Percentiles rank a stretch among this genome's conserved stretches.
Evolutionary conservation across 495 filamentous ascomycete species (phyloP).

Genomic region (Pseudoneurospora amorphoporcata): DNA sequence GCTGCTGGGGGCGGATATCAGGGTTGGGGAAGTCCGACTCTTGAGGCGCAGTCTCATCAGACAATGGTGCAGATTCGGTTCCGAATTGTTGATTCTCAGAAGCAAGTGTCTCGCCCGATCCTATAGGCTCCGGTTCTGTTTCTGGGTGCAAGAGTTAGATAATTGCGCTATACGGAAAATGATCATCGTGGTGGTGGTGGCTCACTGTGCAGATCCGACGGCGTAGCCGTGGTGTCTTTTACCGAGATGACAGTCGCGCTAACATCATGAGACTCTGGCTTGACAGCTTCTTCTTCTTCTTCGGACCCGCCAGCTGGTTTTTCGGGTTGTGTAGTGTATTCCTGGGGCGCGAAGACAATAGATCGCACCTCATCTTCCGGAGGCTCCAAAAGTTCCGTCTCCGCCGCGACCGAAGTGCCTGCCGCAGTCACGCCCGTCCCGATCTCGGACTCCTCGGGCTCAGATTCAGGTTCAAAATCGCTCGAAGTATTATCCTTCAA

Average conservation of each 20-base stretch:
- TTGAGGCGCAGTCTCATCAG: constrained; percentile 1
- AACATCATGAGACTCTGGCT: not conserved
- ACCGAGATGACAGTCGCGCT: not conserved
- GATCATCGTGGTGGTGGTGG: constrained; percentile 1
- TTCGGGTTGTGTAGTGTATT: not conserved
- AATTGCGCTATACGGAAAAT: not conserved
- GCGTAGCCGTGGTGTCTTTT: not conserved
- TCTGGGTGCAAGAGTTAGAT: not conserved
- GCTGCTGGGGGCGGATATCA: constrained; percentile 8
- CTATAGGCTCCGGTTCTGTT: not conserved
- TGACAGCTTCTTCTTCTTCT: not conserved
- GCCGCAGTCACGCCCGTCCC: not conserved
- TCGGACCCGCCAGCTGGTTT: not conserved
- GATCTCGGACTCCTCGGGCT: constrained; percentile 14
- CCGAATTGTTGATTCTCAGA: constrained; percentile 5
- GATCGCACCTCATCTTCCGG: not conserved
- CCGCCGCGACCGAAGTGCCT: not conserved
- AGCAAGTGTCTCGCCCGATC: not conserved
- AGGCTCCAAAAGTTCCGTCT: not conserved
- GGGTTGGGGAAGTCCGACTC: constrained; percentile 15
- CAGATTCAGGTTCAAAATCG: constrained; percentile 3
- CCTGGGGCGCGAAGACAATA: not conserved
- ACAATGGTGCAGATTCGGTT: constrained; percentile 6
- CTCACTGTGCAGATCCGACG: not conserved
- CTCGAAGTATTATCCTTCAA: constrained; percentile 6